Evolutionary conservation across 768 basidiomycete species (phyloP).

Genomic region (Cyclocybe aegerita): DNA sequence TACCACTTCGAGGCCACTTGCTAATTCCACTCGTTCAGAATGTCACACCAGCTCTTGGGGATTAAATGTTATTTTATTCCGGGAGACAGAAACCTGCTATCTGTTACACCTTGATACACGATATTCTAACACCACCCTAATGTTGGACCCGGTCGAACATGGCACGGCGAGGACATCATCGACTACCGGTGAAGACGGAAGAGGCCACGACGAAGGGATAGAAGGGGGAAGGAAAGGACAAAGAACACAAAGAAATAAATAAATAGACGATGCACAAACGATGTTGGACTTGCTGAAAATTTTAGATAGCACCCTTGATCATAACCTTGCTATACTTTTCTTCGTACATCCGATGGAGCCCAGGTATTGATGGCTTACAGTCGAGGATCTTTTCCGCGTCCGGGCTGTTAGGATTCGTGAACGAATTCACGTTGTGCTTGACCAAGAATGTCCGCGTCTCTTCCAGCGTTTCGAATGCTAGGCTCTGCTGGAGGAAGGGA

Average conservation of each 20-base stretch:
- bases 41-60: too few relatives aligned
- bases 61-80: constrained; percentile 6
- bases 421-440: constrained; percentile 59
- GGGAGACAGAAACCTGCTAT: constrained; percentile 7
- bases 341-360: constrained; percentile 66
- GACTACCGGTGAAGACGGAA: neutral
- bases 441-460: constrained; percentile 69
- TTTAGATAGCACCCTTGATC: constrained; percentile 90
- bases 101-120: constrained; percentile 10
- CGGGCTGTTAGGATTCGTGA: constrained; percentile 56
- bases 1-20: neutral
- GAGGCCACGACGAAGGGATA: too few relatives aligned
- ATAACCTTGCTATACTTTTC: constrained; percentile 84
- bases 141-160: neutral
- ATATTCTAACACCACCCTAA: neutral
- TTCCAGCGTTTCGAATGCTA: constrained; percentile 74
- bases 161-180: neutral
- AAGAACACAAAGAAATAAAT: constrained; percentile 3
- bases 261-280: constrained; percentile 8
- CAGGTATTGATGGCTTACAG: constrained; percentile 59
- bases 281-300: constrained; percentile 8
- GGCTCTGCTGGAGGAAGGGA: constrained; percentile 72
- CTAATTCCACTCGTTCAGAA: neutral
- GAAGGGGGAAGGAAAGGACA: neutral
- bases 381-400: constrained; percentile 69